Base-by-base conservation (phyloP, 2,329 filamentous ascomycete species). In the Dactylonectria estremocensis region DNA sequence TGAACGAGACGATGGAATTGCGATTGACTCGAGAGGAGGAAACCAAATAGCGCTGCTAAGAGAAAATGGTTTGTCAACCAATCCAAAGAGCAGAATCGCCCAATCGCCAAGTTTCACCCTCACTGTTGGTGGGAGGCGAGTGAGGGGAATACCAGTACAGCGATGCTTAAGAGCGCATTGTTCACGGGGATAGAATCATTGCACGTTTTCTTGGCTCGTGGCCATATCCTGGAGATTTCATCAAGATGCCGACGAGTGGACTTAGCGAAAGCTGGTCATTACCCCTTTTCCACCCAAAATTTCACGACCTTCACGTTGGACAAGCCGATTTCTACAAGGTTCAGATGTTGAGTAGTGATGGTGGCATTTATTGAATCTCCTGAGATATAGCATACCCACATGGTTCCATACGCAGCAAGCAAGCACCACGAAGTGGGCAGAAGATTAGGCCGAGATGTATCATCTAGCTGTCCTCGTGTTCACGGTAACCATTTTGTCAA, bases 331-430 rank as follows among this genome's bases (percentile, higher is more conserved):
- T 28, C 24, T 28, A 28, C 24, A 28, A 28, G 20, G 20, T n/a
- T 6, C 1, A 11, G 18, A 11, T 33, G 7, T 45, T 1, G 35
- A 22, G 37, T 18, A 18, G 18, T 2, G n/a, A 24, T 16, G 20
- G 33, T 37, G 57, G 45, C 7, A 49, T 71, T 35, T 48, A 50
- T 5, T 62, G 18, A 46, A 70, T 68, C 69, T 24, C 28, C 50
- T 52, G 24, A 52, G 28, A 52, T 52, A n/a, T 31, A n/a, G 33
- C n/a, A 53, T 13, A 35, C 31, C 33, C n/a, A 35, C 9, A 53
- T 18, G 31, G n/a, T 22, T n/a, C 31, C 31, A 18, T 33, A 20
- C 50, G 50, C 20, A 22, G 28, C n/a, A 53, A 53, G n/a, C 7
- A 35, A 53, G 31, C 31, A 31, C 33, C 5, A 20, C 20, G 4